Base-by-base conservation (phyloP, 1,284 basidiomycete genomes). In the Wallemia mellicola region DNA sequence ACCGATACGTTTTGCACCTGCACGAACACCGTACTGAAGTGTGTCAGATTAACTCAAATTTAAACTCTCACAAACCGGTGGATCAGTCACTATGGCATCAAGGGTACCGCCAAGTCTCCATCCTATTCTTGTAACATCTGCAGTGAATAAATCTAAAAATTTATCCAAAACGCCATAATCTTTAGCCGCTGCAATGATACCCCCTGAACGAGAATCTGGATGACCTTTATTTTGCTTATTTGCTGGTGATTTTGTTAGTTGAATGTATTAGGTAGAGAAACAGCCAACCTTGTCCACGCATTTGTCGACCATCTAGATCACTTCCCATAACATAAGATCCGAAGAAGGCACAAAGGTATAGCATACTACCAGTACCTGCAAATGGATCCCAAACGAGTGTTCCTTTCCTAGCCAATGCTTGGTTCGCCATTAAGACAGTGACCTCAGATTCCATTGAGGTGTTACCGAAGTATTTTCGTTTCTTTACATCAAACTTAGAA, bases 401-500 rank as follows among this genome's bases (percentile, higher is more conserved):
- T 33, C 88, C 88, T 1, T 86, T 80, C 1, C 68, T 55, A 62
- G 84, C 88, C 66, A 92, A 72, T 0, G 89, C 82, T 71, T 98
- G 94, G 64, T 89, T 91, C 5, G 91, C 89, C 87, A 96, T 94
- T 32, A 96, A 70, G 54, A 98, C 73, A 1, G 86, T 89, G 63
- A 95, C 83, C 67, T 95, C 88, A 0, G 89, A 80, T 66, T 96
- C 91, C 94, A 99, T 99, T 64, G 84, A 86, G 0, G 94, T 99
- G 65, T 94, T 99, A 9, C 94, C 92, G 67, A 81, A 96, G 68
- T 87, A 94, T 17, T 74, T 73, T 5, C 94, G 77, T 66, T 87
- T 86, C 70, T 95, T 96, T 60, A 99, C 82, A 64, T 89, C 68
- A 63, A 86, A 87, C 59, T 72, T 77, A 30, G 71, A 69, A 57